phyloP scores from a whole-genome alignment of 139 green algal genomes.

The Chlamydomonas incerta region DNA sequence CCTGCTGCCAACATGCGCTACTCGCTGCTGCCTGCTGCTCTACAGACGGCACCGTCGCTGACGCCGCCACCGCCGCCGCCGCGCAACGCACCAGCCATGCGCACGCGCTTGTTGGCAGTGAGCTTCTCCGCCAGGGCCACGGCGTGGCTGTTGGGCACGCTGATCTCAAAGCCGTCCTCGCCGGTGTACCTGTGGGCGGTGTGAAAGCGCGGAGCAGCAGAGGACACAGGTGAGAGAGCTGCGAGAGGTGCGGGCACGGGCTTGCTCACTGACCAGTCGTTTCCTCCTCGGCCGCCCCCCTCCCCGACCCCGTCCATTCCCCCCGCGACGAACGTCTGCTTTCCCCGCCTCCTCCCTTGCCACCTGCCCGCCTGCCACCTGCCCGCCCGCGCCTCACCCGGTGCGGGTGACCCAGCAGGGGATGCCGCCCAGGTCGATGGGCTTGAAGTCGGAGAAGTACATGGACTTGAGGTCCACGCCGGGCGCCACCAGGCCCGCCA shows the following conservation, averaged over 20 bases:
- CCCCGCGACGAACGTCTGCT: too few species aligned
- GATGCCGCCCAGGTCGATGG: slow-evolving; percentile 79
- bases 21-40: too few species aligned
- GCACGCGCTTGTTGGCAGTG: slow-evolving; percentile 66
- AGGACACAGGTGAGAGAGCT: too few species aligned
- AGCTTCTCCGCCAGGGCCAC: slow-evolving; percentile 84
- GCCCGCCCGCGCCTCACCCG: slow-evolving; percentile 61
- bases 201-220: too few species aligned
- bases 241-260: too few species aligned
- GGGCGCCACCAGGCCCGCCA: slow-evolving; percentile 57
- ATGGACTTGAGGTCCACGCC: slow-evolving; percentile 84
- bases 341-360: not conserved
- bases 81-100: slow-evolving; percentile 51
- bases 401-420: slow-evolving; percentile 94
- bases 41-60: too few species aligned
- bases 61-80: too few species aligned
- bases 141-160: slow-evolving; percentile 77
- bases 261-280: too few species aligned
- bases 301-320: too few species aligned
- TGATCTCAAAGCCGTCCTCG: slow-evolving; percentile 99
- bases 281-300: not conserved
- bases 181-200: slow-evolving; percentile 91
- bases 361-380: not conserved
- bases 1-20: too few species aligned
- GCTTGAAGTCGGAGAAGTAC: slow-evolving; percentile 93